Conservation (phyloP, 148 eudicot species). For the Rhododendron ferrugineum region DNA sequence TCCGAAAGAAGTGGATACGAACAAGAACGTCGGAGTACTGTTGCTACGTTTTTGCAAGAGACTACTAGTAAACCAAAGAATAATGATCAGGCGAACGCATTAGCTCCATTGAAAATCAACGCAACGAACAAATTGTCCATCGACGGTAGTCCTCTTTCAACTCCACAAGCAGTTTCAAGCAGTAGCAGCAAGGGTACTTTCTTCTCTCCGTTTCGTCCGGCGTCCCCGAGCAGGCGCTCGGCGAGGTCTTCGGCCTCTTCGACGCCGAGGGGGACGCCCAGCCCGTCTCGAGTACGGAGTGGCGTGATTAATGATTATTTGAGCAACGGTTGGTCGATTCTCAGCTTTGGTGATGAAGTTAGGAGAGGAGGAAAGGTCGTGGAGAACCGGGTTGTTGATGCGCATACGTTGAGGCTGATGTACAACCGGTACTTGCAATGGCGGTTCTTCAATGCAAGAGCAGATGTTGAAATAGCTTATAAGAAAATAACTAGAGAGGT, state of each 20-base stretch:
- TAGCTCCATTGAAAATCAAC: constrained; percentile 21
- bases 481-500: constrained; percentile 62
- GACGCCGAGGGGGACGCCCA: constrained; percentile 41
- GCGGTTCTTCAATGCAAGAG: constrained; percentile 75
- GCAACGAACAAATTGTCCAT: constrained; percentile 23
- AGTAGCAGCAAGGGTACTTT: constrained; percentile 33
- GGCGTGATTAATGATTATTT: constrained; percentile 19
- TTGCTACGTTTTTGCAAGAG: constrained; percentile 42
- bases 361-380: constrained; percentile 60
- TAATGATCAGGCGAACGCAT: constrained; percentile 15
- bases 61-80: constrained; percentile 23
- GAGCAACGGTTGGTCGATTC: constrained; percentile 42
- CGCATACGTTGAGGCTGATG: constrained; percentile 54
- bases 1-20: constrained; percentile 34
- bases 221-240: constrained; percentile 24
- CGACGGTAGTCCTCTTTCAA: constrained; percentile 32
- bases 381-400: constrained; percentile 57
- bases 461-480: constrained; percentile 39
- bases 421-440: constrained; percentile 77
- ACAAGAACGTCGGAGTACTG: constrained; percentile 19
- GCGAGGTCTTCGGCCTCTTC: constrained; percentile 24
- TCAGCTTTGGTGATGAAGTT: constrained; percentile 50
- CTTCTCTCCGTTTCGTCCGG: constrained; percentile 44
- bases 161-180: constrained; percentile 33
- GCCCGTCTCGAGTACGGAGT: constrained; percentile 52